A percentile compares a stretch with the other conserved stretches of the same genome.
Conservation (phyloP, 768 basidiomycete species). For the Suillus occidentalis region DNA sequence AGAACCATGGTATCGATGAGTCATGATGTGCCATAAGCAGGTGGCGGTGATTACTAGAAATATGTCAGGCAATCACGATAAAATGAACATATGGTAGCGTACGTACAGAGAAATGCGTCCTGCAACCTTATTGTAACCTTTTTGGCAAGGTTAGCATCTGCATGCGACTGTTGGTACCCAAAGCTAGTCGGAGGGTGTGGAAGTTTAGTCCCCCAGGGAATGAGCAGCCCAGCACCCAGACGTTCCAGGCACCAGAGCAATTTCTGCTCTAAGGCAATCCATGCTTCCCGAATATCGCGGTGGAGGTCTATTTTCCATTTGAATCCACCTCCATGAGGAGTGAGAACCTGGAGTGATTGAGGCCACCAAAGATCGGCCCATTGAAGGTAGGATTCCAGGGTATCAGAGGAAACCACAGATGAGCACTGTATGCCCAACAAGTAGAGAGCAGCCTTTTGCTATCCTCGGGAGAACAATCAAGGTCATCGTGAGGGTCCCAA, state of each 20-base stretch:
- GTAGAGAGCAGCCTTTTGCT: background rate
- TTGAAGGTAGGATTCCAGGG: background rate
- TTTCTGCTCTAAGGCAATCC: background rate
- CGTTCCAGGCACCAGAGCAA: background rate
- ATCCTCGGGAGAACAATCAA: background rate
- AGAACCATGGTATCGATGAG: background rate
- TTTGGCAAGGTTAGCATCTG: background rate
- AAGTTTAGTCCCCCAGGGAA: background rate
- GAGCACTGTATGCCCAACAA: background rate
- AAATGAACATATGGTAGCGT: background rate
- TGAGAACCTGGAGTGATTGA: background rate
- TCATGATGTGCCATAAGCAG: background rate
- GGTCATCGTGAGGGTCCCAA: background rate
- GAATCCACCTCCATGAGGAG: background rate
- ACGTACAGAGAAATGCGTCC: background rate
- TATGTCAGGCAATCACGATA: background rate
- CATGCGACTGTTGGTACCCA: background rate
- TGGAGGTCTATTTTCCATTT: background rate
- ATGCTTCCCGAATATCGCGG: background rate
- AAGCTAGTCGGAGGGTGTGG: background rate
- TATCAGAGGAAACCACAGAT: background rate
- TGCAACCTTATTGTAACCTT: background rate
- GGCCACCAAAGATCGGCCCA: constrained; percentile 1
- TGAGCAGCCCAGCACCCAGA: background rate
- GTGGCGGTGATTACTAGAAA: background rate